Percentiles rank a stretch among this genome's conserved stretches.
These are phyloP conservation scores for Tanozyma kutaoensis DNA, from an alignment of 805 yeast genomes.

Conservation along the genomic window DNA sequence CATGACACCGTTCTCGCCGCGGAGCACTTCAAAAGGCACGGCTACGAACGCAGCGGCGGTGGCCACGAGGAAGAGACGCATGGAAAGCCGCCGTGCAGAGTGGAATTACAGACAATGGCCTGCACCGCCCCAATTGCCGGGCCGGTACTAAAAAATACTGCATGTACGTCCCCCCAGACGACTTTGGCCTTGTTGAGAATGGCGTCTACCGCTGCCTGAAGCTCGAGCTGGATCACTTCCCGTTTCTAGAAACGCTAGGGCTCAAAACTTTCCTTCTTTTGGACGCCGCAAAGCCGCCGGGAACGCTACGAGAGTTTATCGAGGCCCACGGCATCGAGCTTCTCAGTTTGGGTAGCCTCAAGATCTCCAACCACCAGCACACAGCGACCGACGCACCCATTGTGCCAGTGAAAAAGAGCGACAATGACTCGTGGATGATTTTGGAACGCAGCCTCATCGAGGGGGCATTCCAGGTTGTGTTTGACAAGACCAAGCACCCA, in stretches of 20 bases:
- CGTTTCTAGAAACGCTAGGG: conserved; percentile 63
- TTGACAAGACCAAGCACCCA: conserved; percentile 55
- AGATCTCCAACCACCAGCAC: conserved; percentile 23
- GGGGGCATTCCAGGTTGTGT: conserved; percentile 49
- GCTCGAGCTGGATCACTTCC: conserved; percentile 61
- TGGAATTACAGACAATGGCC: too few relatives aligned
- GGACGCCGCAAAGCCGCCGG: conserved; percentile 78
- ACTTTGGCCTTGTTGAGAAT: conserved; percentile 82
- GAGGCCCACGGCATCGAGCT: conserved; percentile 41
- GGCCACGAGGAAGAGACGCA: too few relatives aligned
- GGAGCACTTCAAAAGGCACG: too few relatives aligned
- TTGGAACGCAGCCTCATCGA: conserved; percentile 53
- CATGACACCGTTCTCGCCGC: too few relatives aligned
- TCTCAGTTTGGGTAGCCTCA: conserved; percentile 30
- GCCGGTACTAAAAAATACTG: too few relatives aligned
- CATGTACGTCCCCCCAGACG: conserved; percentile 89
- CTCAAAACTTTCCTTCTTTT: conserved; percentile 58
- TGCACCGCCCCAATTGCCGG: too few relatives aligned
- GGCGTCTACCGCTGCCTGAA: conserved; percentile 74
- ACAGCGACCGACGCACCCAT: conserved; percentile 7
- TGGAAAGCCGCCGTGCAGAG: too few relatives aligned
- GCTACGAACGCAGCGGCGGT: too few relatives aligned
- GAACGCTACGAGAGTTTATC: conserved; percentile 54
- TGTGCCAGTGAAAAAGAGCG: too few relatives aligned
- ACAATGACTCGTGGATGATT: conserved; percentile 60